Base-by-base conservation (phyloP, 352 stramenopile species). In the Phytophthora agathidicida region DNA sequence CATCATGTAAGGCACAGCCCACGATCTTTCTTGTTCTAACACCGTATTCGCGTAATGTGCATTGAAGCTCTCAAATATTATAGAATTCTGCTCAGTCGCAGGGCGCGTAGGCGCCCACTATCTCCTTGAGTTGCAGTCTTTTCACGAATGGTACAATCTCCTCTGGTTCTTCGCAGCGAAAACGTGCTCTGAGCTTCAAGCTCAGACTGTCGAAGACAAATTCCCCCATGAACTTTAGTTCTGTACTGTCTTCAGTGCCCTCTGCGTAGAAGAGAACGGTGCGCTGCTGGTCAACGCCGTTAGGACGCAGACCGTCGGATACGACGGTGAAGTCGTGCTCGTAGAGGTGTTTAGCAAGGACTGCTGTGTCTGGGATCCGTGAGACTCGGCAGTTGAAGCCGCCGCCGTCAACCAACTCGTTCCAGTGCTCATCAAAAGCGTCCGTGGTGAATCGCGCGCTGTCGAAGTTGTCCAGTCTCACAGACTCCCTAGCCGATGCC, bases 201-300 rank as follows among this genome's bases (percentile, higher is more conserved):
- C 66, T 86, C 16, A 91, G 60, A 17, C 77, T 89, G 61, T 93
- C 79, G 57, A 93, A 86, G 36, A 82, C 51, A 27, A 91, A 88
- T 41, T 88, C 82, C 1, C 72, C 75, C 28, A 92, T 69, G 45
- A 90, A 92, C 27, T 80, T 78, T 8, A 60, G n/a, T 32, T 11
- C 35, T 55, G 19, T 33, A 10, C 38, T 39, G 7, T 51, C 39
- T 23, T 54, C 28, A 31, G 11, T 35, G 7, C 56, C 48, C 17
- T 70, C 51, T 1, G 77, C 71, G 53, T 88, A 89, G 27, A 83
- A 91, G 39, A 89, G 58, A 22, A 85, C 65, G 4, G 65, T 75
- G n/a, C 81, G 76, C 20, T 68, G 59, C 71, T 64, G 33, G 61
- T 79, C 9, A 48, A 67, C 30, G 33, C 50, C 53, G 26, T 26